Evolutionary conservation across 164 flowering plant species (phyloP), one percentile per base, ranked within the genome.

Genomic region (Cinnamomum micranthum): DNA sequence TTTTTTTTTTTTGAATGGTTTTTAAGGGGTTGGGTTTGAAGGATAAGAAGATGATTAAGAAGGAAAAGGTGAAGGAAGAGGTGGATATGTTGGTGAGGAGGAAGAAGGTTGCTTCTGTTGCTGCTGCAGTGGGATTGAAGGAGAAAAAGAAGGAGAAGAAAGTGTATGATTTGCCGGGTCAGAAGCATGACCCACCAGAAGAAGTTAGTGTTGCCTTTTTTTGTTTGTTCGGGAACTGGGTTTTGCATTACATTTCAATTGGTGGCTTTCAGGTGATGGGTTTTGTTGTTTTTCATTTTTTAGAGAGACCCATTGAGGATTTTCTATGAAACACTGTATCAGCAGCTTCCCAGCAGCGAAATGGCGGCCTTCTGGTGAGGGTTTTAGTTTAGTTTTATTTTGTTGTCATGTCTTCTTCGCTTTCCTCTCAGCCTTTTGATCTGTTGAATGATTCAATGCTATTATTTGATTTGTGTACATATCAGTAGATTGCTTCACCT

Each of bases 291-390:
- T 78, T 81, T 65, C 20, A 55, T 17, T 55, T 80, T 71, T 69
- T 95, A 95, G 99, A 93, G 95, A 84, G 99, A 95, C 76, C 94
- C 99, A 7, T 78, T 89, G 68, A 87, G 97, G 85, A 88, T 95
- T 79, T 95, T 95, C 81, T 93, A 93, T 60, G 98, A 92, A 72
- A 71, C 94, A 2, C 78, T 93, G 79, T 82, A 89, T 78, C 15
- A 91, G 83, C 97, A 93, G 77, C 50, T 86, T 35, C 97, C 98
- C 2, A 10, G 25, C 7, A 93, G 99, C 59, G 98, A 95, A 76
- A 91, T 95, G 95, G 98, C 99, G 5, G 91, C 93, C 33, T 41
- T 92, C 77, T 93, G 99, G 99, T 95, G 71, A 83, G 88, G 20
- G n/a, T 55, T 20, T 62, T 22, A 13, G 4, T 47, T n/a, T 41